Evolutionary conservation across 2,329 filamentous ascomycete species (phyloP).

Genomic region (Fusarium circinatum): DNA sequence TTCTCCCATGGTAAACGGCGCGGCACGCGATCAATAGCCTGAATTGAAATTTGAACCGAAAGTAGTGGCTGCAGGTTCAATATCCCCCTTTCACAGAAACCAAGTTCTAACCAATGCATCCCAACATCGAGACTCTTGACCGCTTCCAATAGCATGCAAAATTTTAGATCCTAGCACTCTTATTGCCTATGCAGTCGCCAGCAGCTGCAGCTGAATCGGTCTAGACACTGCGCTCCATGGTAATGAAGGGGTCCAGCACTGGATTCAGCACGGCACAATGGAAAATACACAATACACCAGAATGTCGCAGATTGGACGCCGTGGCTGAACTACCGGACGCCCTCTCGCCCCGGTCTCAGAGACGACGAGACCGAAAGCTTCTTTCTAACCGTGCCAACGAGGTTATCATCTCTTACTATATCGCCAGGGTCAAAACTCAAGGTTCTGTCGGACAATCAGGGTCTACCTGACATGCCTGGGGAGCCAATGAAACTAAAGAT

Average conservation of each 20-base stretch:
- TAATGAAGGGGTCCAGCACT: slow-evolving; percentile 7
- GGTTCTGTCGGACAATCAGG: not conserved
- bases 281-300: slow-evolving; percentile 7
- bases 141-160: not conserved
- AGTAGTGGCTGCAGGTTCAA: not conserved
- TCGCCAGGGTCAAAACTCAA: not conserved
- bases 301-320: slow-evolving; percentile 29
- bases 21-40: slow-evolving; percentile 41
- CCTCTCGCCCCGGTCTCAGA: slow-evolving; percentile 2
- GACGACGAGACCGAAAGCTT: slow-evolving; percentile 17
- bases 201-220: not conserved
- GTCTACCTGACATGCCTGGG: not conserved
- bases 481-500: not conserved
- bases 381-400: not conserved
- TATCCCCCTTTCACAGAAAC: slow-evolving; percentile 14
- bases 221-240: not conserved
- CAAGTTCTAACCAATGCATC: not conserved
- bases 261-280: not conserved
- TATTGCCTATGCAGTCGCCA: not conserved
- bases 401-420: not conserved
- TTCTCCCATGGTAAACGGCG: slow-evolving; percentile 3
- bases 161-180: not conserved
- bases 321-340: slow-evolving; percentile 29
- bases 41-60: slow-evolving; percentile 1
- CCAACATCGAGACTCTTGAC: slow-evolving; percentile 1